Base-by-base conservation (phyloP, 2,329 filamentous ascomycete species). In the Ceratocystis cacaofunesta region DNA sequence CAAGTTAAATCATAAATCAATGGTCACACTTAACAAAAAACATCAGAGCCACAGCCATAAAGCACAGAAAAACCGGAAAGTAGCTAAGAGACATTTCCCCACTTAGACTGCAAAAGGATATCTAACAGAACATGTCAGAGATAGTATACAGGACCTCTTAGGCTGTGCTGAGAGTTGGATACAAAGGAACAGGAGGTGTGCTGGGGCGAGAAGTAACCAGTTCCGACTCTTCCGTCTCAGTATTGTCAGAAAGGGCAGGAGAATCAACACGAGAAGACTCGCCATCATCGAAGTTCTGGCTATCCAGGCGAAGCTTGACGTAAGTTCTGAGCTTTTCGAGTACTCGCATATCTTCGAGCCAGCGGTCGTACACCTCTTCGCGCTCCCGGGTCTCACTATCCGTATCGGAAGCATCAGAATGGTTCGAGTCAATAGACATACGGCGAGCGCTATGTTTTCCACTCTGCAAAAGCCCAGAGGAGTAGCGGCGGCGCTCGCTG, bases 401-500 rank as follows among this genome's bases (percentile, higher is more conserved):
- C 2, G 73, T 73, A 68, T 86, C 82, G 5, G 81, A 84, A 62
- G 80, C 77, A 0, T 82, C 81, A 3, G 74, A 75, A 15, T 46
- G 41, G 6, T 83, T 82, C 5, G 84, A 86, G 69, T 78, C 50
- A 5, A 68, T 25, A 5, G 62, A 67, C 67, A 75, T 72, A 30
- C 72, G 74, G 48, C 70, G 72, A 52, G 70, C 72, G 17, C 76
- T 75, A 19, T 75, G 76, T 69, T 76, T 79, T 52, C 81, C 80
- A 63, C 80, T 80, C 75, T 88, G 85, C 52, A 88, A 80, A 78
- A 87, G 82, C 61, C 85, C 84, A 50, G 85, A 84, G 43, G 84
- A 84, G 75, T 84, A 87, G 67, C 85, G 82, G 62, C 85, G 83
- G 61, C 84, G 82, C 72, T 83, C 82, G 69, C 84, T 83, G 68